A percentile compares a stretch with the other conserved stretches of the same genome.
Evolutionary conservation across 2,329 filamentous ascomycete species (phyloP).

Genomic region (Ophiostoma sp.): DNA sequence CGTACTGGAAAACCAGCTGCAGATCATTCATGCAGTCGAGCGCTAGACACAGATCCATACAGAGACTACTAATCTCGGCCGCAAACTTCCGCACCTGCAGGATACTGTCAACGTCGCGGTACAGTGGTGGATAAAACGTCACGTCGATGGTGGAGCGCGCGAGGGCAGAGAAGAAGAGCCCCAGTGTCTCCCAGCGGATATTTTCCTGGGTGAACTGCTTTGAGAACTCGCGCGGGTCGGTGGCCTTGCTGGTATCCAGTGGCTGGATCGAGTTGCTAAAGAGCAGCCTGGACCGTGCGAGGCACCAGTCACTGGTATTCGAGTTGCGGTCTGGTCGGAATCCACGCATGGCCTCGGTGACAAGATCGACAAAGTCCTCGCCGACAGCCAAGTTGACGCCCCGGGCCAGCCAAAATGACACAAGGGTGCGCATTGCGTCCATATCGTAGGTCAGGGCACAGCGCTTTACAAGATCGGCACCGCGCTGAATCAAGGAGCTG

Average conservation of each 20-base stretch:
- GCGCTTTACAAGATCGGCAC: slow-evolving; percentile 13
- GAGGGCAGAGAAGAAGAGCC: slow-evolving; percentile 13
- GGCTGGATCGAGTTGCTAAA: slow-evolving; percentile 9
- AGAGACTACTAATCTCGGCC: slow-evolving; percentile 12
- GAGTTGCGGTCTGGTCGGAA: slow-evolving; percentile 3
- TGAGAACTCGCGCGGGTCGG: neutral
- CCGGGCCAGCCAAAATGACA: slow-evolving; percentile 11
- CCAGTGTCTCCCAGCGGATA: slow-evolving; percentile 12
- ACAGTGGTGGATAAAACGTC: slow-evolving; percentile 8
- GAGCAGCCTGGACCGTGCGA: neutral
- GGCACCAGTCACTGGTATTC: slow-evolving; percentile 11
- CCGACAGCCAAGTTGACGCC: slow-evolving; percentile 13
- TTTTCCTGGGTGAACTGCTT: neutral
- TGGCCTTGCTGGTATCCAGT: slow-evolving; percentile 5
- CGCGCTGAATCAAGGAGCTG: slow-evolving; percentile 2
- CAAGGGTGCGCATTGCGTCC: slow-evolving; percentile 9
- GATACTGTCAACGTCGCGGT: slow-evolving; percentile 12
- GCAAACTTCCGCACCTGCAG: slow-evolving; percentile 13
- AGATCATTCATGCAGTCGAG: slow-evolving; percentile 14
- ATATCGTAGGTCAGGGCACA: slow-evolving; percentile 15
- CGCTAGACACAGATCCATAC: slow-evolving; percentile 13
- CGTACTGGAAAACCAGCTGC: slow-evolving; percentile 12
- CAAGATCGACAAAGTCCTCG: slow-evolving; percentile 4
- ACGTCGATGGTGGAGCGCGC: slow-evolving; percentile 15
- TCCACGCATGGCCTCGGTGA: neutral